A percentile compares a stretch with the other conserved stretches of the same genome.
Conservation (phyloP, 345 rosid species). For the Anastatica hierochuntica region DNA sequence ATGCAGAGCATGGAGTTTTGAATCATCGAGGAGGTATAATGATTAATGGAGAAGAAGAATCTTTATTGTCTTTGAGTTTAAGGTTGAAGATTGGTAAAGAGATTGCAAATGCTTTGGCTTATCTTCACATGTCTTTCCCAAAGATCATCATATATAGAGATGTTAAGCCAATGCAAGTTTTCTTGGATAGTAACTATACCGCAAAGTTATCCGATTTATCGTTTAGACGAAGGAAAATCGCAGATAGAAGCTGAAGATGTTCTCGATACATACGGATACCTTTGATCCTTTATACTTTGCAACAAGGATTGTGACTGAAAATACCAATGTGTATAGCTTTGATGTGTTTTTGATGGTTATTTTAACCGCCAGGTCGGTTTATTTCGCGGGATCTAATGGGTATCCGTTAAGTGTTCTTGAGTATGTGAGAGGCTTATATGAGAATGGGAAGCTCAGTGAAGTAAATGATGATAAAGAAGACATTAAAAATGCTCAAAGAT, state of each 20-base stretch:
- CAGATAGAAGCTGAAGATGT: neutral
- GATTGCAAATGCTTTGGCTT: slow-evolving; percentile 4
- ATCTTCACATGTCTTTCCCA: slow-evolving; percentile 10
- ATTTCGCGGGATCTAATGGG: neutral
- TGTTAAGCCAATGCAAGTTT: neutral
- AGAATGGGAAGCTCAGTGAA: neutral
- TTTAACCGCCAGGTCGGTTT: neutral
- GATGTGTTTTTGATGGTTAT: neutral
- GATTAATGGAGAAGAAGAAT: neutral
- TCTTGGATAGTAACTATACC: slow-evolving; percentile 9
- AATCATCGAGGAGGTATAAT: neutral
- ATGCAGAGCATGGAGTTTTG: slow-evolving; percentile 10
- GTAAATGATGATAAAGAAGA: slow-evolving; percentile 3
- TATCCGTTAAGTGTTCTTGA: neutral
- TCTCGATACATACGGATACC: neutral
- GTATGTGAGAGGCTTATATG: neutral
- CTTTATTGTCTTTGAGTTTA: neutral
- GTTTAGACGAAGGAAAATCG: neutral
- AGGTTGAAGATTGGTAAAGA: slow-evolving; percentile 2
- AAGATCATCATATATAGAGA: slow-evolving; percentile 8
- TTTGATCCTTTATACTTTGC: neutral
- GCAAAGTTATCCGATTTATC: slow-evolving; percentile 9
- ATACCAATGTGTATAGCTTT: slow-evolving; percentile 12
- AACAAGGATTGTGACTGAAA: neutral
- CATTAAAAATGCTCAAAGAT: neutral